phyloP scores from a whole-genome alignment of 2,329 filamentous ascomycete species.

The Ramularia endophylla region DNA sequence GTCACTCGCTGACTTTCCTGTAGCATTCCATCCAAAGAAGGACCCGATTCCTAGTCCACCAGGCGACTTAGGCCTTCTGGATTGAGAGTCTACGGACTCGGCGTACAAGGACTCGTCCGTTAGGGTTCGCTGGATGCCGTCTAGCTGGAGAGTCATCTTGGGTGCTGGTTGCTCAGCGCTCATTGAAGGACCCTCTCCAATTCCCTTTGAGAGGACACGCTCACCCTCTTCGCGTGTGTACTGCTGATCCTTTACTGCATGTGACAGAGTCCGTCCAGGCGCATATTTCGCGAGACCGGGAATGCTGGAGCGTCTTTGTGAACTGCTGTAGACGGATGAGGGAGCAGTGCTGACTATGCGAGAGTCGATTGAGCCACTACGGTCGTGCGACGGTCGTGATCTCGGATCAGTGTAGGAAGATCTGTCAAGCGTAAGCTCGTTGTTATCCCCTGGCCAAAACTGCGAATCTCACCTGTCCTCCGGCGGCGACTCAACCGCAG shows the following conservation, averaged over 20 bases:
- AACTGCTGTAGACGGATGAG: slow-evolving; percentile 20
- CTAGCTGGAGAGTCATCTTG: slow-evolving; percentile 28
- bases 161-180: slow-evolving; percentile 21
- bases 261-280: slow-evolving; percentile 19
- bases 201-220: slow-evolving; percentile 8
- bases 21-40: slow-evolving; percentile 62
- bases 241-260: slow-evolving; percentile 21
- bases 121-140: slow-evolving; percentile 30
- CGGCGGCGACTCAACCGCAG: slow-evolving; percentile 24
- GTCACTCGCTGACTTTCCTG: slow-evolving; percentile 47
- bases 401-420: slow-evolving; percentile 14
- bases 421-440: slow-evolving; percentile 10
- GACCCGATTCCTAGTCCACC: slow-evolving; percentile 50
- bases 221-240: slow-evolving; percentile 21
- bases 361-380: slow-evolving; percentile 25
- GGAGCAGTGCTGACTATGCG: slow-evolving; percentile 18
- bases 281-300: slow-evolving; percentile 25
- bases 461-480: slow-evolving; percentile 1
- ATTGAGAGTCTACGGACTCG: slow-evolving; percentile 11
- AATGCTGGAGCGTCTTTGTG: slow-evolving; percentile 21
- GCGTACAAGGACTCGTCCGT: slow-evolving; percentile 28
- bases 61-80: slow-evolving; percentile 39
- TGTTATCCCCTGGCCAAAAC: neutral
- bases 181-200: slow-evolving; percentile 18
- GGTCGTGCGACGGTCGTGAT: slow-evolving; percentile 16